A percentile compares a stretch with the other conserved stretches of the same genome.
These are phyloP conservation scores for Citeromyces matritensis DNA, from an alignment of 805 yeast genomes.

Conservation along the genomic window DNA sequence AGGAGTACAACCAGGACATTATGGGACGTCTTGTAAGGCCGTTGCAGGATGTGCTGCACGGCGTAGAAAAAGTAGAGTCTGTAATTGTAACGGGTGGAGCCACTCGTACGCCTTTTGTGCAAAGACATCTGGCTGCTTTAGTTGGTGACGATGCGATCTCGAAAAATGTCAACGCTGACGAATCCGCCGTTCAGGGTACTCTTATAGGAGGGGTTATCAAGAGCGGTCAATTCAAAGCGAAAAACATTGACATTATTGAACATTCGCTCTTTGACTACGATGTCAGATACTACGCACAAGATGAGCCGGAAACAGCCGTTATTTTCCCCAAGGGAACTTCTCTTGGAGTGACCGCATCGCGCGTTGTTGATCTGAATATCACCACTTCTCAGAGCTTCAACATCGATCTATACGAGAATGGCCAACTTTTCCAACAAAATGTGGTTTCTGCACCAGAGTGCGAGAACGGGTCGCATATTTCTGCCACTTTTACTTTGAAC, in stretches of 20 bases:
- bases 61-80: slow-evolving; percentile 20
- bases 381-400: slow-evolving; percentile 3
- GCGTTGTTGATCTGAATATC: slow-evolving; percentile 19
- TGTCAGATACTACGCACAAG: slow-evolving; percentile 14
- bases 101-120: slow-evolving; percentile 80
- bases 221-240: slow-evolving; percentile 52
- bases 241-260: slow-evolving; percentile 45
- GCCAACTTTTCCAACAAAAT: slow-evolving; percentile 13
- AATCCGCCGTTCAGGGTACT: slow-evolving; percentile 82
- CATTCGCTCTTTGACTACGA: slow-evolving; percentile 34
- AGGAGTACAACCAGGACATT: slow-evolving; percentile 31
- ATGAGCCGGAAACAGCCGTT: slow-evolving; percentile 8
- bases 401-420: slow-evolving; percentile 22
- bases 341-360: slow-evolving; percentile 12
- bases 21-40: slow-evolving; percentile 36
- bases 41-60: slow-evolving; percentile 30
- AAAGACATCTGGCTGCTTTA: slow-evolving; percentile 35
- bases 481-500: slow-evolving; percentile 27
- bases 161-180: slow-evolving; percentile 89
- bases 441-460: slow-evolving; percentile 4
- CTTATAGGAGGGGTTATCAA: slow-evolving; percentile 70
- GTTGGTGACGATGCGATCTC: slow-evolving; percentile 50
- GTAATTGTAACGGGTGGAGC: slow-evolving; percentile 85
- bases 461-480: slow-evolving; percentile 4
- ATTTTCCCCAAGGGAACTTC: slow-evolving; percentile 33